A percentile compares a stretch with the other conserved stretches of the same genome.
Evolutionary conservation across 2,329 filamentous ascomycete genomes (phyloP).

Genomic region (Fusarium staphyleae): DNA sequence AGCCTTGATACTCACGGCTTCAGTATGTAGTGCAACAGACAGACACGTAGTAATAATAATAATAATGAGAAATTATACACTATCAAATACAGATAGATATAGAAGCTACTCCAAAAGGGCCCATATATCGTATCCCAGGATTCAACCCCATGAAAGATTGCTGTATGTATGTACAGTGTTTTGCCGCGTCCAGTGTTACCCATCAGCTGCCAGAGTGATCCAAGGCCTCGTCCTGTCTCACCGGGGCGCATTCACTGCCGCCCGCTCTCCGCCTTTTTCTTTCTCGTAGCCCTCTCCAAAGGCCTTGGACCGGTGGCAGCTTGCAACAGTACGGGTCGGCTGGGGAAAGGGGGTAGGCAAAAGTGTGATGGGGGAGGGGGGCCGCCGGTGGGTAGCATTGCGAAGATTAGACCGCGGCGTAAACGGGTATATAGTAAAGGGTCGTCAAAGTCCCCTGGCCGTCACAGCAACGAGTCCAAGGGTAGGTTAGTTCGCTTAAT

Average conservation of each 20-base stretch:
- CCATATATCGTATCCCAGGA: conserved; percentile 34
- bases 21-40: conserved; percentile 8
- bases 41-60: conserved; percentile 14
- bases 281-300: conserved; percentile 17
- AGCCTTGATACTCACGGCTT: not conserved
- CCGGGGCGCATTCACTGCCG: conserved; percentile 23
- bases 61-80: conserved; percentile 49
- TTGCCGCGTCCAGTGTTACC: conserved; percentile 30
- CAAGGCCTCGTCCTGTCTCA: conserved; percentile 33
- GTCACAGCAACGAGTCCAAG: conserved; percentile 31
- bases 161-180: conserved; percentile 37
- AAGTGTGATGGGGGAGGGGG: conserved; percentile 25
- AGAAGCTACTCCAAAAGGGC: conserved; percentile 42
- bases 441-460: conserved; percentile 37
- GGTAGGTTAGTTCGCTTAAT: conserved; percentile 34
- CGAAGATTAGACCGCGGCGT: conserved; percentile 42
- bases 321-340: conserved; percentile 21
- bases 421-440: conserved; percentile 43
- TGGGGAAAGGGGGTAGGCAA: conserved; percentile 15
- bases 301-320: conserved; percentile 36
- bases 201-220: conserved; percentile 38
- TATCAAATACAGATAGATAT: conserved; percentile 47
- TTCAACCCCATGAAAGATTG: conserved; percentile 34
- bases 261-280: conserved; percentile 21
- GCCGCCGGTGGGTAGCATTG: conserved; percentile 39